Conservation (phyloP, 768 basidiomycete genomes). For the Leccinum rimulosum region DNA sequence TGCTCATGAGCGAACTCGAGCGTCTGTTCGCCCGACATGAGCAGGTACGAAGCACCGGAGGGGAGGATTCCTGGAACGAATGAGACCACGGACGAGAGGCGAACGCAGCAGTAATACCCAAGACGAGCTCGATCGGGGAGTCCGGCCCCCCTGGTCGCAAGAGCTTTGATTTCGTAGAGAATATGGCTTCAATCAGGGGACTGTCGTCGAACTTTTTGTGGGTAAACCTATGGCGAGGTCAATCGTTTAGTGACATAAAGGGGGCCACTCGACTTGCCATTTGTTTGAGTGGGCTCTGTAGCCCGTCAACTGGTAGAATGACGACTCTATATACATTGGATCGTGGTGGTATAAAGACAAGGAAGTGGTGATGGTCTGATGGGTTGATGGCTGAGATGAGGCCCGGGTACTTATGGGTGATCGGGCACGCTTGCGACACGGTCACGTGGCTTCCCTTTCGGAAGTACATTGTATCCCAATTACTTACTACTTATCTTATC, state of each 20-base stretch:
- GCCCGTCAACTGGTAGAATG: constrained; percentile 31
- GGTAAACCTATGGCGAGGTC: constrained; percentile 21
- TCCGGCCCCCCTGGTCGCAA: constrained; percentile 29
- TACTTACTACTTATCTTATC: too few species aligned
- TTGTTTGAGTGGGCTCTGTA: constrained; percentile 28
- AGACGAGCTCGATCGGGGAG: constrained; percentile 39
- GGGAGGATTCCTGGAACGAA: constrained; percentile 39
- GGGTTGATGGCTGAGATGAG: too few species aligned
- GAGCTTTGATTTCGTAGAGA: constrained; percentile 24
- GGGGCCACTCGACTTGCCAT: constrained; percentile 16
- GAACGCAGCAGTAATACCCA: constrained; percentile 33
- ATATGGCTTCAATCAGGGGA: constrained; percentile 30
- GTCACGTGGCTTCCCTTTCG: too few species aligned
- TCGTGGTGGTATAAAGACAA: too few species aligned
- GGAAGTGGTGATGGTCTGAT: too few species aligned
- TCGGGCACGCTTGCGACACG: too few species aligned
- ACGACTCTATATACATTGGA: constrained; percentile 12
- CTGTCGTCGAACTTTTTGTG: constrained; percentile 34
- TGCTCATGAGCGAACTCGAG: constrained; percentile 20
- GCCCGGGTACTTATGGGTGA: too few species aligned
- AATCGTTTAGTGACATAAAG: background rate
- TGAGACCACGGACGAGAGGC: background rate
- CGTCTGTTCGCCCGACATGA: constrained; percentile 38
- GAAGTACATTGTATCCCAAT: too few species aligned
- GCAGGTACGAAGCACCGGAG: constrained; percentile 44